These are phyloP conservation scores for Amaranthus cruentus DNA, from an alignment of 148 eudicot genomes.

Conservation along the genomic window DNA sequence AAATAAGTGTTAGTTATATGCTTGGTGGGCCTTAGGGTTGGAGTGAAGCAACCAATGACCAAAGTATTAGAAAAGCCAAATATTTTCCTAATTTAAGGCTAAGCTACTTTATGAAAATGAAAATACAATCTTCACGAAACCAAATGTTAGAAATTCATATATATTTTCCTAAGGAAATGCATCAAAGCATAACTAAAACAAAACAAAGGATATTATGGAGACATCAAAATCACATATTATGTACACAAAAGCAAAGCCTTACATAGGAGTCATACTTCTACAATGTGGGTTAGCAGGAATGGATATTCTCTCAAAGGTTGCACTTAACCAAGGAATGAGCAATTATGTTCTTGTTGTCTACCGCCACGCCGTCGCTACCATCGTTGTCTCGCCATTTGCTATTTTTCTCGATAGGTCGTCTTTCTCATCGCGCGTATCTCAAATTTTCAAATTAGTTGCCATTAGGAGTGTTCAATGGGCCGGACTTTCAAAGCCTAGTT, in stretches of 20 bases:
- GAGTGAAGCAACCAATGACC: conserved; percentile 21
- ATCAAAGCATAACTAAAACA: neutral
- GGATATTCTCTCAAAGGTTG: conserved; percentile 82
- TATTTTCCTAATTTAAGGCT: too few relatives aligned
- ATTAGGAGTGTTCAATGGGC: too few relatives aligned
- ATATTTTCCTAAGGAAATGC: too few relatives aligned
- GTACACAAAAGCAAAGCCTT: conserved; percentile 44
- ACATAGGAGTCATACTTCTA: conserved; percentile 55
- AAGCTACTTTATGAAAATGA: too few relatives aligned
- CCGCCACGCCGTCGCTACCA: conserved; percentile 75
- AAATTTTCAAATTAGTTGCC: too few relatives aligned
- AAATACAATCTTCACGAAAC: too few relatives aligned
- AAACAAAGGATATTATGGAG: too few relatives aligned
- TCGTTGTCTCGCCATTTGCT: conserved; percentile 78
- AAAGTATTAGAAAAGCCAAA: neutral
- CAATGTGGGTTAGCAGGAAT: conserved; percentile 86
- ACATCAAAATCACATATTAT: conserved; percentile 1
- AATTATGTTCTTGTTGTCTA: conserved; percentile 88
- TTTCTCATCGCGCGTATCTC: neutral
- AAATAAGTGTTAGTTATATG: too few relatives aligned
- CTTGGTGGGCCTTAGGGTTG: neutral
- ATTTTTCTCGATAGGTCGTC: conserved; percentile 76
- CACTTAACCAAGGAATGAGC: conserved; percentile 86
- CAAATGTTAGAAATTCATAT: too few relatives aligned
- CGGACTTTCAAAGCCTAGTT: too few relatives aligned